phyloP scores from a whole-genome alignment of 148 eudicot genomes.

The Agrostemma githago region DNA sequence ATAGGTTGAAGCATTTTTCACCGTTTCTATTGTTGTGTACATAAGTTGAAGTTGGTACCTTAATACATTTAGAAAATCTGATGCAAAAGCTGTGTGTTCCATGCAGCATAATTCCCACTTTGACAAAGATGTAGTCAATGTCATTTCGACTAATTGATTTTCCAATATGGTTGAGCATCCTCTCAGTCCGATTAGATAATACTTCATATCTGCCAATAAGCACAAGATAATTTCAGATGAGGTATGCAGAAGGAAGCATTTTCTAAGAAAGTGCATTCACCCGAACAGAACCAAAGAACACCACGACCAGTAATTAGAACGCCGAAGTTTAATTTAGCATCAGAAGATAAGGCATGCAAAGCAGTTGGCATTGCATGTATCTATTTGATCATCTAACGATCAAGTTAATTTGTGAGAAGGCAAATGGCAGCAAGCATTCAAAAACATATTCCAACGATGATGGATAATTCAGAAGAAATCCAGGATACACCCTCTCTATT shows the following conservation, averaged over 20 bases:
- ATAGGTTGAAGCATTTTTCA: background rate
- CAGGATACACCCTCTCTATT: background rate
- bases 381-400: background rate
- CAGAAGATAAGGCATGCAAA: background rate
- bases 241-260: background rate
- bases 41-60: slow-evolving; percentile 30
- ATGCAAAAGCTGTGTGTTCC: slow-evolving; percentile 62
- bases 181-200: slow-evolving; percentile 36
- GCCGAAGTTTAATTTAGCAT: background rate
- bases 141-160: slow-evolving; percentile 28
- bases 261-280: background rate
- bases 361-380: background rate
- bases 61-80: slow-evolving; percentile 49
- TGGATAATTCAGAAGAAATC: background rate
- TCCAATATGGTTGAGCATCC: slow-evolving; percentile 31
- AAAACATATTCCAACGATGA: background rate
- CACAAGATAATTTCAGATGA: slow-evolving; percentile 13
- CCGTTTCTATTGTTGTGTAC: background rate
- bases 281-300: slow-evolving; percentile 1
- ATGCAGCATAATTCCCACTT: slow-evolving; percentile 74
- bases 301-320: background rate
- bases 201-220: slow-evolving; percentile 44
- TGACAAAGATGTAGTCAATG: slow-evolving; percentile 41
- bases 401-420: background rate
- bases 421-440: background rate